phyloP scores from a whole-genome alignment of 352 stramenopile genomes.

The Phytopythium delawarense region DNA sequence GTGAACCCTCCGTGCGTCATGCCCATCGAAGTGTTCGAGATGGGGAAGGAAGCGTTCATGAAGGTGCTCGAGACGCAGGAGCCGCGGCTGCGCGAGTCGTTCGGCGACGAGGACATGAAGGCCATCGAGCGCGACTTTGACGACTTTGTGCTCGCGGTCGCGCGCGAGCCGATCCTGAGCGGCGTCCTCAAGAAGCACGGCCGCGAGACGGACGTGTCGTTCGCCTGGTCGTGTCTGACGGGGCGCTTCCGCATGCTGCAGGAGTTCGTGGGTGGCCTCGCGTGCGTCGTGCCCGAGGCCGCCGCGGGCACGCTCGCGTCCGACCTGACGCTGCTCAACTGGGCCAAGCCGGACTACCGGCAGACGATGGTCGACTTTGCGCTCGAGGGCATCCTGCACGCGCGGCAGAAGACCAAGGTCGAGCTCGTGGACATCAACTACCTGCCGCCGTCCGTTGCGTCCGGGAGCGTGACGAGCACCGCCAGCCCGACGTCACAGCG shows the following conservation, averaged over 20 bases:
- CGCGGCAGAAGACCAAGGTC: conserved; percentile 59
- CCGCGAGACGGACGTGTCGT: conserved; percentile 53
- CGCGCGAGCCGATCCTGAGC: conserved; percentile 43
- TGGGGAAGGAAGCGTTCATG: conserved; percentile 46
- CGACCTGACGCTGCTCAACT: conserved; percentile 46
- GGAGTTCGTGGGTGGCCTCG: conserved; percentile 50
- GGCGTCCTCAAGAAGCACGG: conserved; percentile 54
- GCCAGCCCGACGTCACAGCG: conserved; percentile 7
- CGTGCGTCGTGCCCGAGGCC: conserved; percentile 37
- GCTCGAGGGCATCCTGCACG: conserved; percentile 62
- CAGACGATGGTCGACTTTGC: conserved; percentile 58
- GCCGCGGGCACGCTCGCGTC: conserved; percentile 24
- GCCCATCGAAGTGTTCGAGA: conserved; percentile 45
- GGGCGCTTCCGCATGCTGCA: conserved; percentile 46
- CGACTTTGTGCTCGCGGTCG: conserved; percentile 36
- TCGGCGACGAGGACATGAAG: conserved; percentile 37
- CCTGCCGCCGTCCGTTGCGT: conserved; percentile 13
- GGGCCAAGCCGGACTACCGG: conserved; percentile 62
- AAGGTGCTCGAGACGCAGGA: conserved; percentile 37
- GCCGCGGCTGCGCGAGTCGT: conserved; percentile 33
- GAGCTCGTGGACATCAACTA: conserved; percentile 56
- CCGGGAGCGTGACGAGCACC: conserved; percentile 5
- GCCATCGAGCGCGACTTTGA: conserved; percentile 45
- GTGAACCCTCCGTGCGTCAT: conserved; percentile 42
- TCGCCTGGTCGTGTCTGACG: conserved; percentile 57